Conservation (phyloP, 2,329 filamentous ascomycete genomes). For the Alternaria arbusti region DNA sequence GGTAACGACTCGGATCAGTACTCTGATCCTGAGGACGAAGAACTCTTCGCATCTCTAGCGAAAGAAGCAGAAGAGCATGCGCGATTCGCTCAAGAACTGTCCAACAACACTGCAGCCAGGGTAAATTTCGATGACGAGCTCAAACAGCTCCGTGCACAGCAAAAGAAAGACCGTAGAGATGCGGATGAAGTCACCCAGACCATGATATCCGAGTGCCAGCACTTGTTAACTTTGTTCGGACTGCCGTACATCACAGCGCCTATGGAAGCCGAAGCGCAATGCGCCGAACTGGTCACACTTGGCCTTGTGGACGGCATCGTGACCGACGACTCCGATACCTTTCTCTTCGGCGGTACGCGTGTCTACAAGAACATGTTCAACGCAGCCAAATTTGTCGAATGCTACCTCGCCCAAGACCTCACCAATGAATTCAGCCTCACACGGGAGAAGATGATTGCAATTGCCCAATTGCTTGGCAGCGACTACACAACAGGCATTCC, state of each 20-base stretch:
- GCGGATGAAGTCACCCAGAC: slow-evolving; percentile 96
- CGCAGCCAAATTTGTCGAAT: slow-evolving; percentile 96
- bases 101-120: slow-evolving; percentile 71
- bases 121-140: slow-evolving; percentile 87
- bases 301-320: slow-evolving; percentile 96
- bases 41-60: slow-evolving; percentile 83
- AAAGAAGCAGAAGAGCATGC: slow-evolving; percentile 93
- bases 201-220: slow-evolving; percentile 95
- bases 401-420: slow-evolving; percentile 83
- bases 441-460: slow-evolving; percentile 83
- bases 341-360: slow-evolving; percentile 92
- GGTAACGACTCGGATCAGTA: slow-evolving; percentile 48
- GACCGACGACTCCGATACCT: slow-evolving; percentile 95
- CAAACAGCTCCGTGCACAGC: slow-evolving; percentile 84
- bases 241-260: slow-evolving; percentile 96
- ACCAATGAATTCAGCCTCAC: slow-evolving; percentile 89
- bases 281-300: slow-evolving; percentile 84
- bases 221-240: slow-evolving; percentile 86
- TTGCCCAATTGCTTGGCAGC: slow-evolving; percentile 89
- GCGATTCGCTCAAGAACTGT: slow-evolving; percentile 86
- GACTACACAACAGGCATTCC: slow-evolving; percentile 95
- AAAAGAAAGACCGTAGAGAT: slow-evolving; percentile 94
- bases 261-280: slow-evolving; percentile 99
- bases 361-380: slow-evolving; percentile 99
- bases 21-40: slow-evolving; percentile 90